Conservation (phyloP, 2,329 filamentous ascomycete species). For the Nothopassalora personata region DNA sequence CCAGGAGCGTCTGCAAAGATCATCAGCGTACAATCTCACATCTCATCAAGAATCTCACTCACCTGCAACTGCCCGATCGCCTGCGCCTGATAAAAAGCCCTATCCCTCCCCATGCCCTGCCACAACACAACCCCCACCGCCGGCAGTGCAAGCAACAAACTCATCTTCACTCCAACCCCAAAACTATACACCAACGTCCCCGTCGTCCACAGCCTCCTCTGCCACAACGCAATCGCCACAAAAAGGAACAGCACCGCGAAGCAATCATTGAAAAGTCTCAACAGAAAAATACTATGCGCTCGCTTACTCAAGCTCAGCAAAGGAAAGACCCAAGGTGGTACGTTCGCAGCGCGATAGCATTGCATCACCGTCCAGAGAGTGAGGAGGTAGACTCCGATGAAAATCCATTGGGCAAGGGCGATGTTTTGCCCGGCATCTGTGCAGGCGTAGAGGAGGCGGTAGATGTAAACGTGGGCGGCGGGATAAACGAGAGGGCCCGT, state of each 20-base stretch:
- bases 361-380: slow-evolving; percentile 72
- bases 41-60: slow-evolving; percentile 31
- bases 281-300: slow-evolving; percentile 85
- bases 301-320: slow-evolving; percentile 85
- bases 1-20: slow-evolving; percentile 45
- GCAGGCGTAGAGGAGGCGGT: slow-evolving; percentile 69
- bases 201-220: slow-evolving; percentile 66
- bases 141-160: slow-evolving; percentile 73
- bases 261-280: slow-evolving; percentile 94
- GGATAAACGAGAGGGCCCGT: slow-evolving; percentile 96
- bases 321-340: slow-evolving; percentile 81
- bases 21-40: background rate
- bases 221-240: slow-evolving; percentile 70
- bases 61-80: slow-evolving; percentile 77
- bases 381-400: slow-evolving; percentile 71
- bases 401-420: slow-evolving; percentile 73
- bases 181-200: slow-evolving; percentile 69
- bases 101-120: slow-evolving; percentile 62
- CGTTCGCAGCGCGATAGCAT: slow-evolving; percentile 72
- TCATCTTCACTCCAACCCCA: slow-evolving; percentile 94
- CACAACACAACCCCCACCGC: slow-evolving; percentile 73
- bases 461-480: slow-evolving; percentile 87
- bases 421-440: slow-evolving; percentile 75
- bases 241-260: slow-evolving; percentile 82
- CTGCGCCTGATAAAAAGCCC: slow-evolving; percentile 62